Evolutionary conservation across 2,329 filamentous ascomycete genomes (phyloP), one percentile per base, ranked within the genome.

Genomic region (Paracoccidioides brasiliensis): DNA sequence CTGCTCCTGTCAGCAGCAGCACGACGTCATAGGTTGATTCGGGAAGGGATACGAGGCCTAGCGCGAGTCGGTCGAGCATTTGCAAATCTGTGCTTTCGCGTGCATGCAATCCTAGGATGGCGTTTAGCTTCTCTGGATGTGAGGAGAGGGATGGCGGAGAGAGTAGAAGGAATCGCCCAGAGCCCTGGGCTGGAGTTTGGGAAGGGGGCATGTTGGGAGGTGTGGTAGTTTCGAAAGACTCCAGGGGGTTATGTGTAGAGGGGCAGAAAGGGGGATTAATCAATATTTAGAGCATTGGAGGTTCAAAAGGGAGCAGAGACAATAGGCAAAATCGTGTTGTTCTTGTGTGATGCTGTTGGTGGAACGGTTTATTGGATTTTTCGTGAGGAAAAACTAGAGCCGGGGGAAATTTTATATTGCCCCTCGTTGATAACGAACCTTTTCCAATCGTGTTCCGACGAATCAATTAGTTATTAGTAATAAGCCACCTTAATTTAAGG

Each of bases 31-130:
- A 98, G 55, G 87, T 86, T 51, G 81, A 75, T 54, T 80, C 63
- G 1, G 90, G 86, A 0, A 98, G 82, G 6, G 83, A 76, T 56
- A 93, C 88, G 41, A 95, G 78, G 59, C 89, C 89, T 40, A 87
- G 81, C 1, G 87, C 83, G 43, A 98, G 80, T 53, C 93, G 88
- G 74, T 98, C 93, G 59, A 98, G 86, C 93, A 98, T 98, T 72
- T 97, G 93, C 54, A 98, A 78, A 68, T 98, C 93, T 59, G 90
- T 91, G 48, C 80, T 76, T 60, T 79, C 75, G 67, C 89, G 85
- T 70, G 93, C 83, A 74, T 88, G 83, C 56, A 82, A 76, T 57
- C 82, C 77, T 65, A 95, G 81, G 59, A 93, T 77, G 62, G 76
- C 75, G 61, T 82, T 80, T 61, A 97, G 79, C 64, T 83, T 83